Evolutionary conservation across 2,329 filamentous ascomycete species (phyloP), one percentile per base, ranked within the genome.

Genomic region (Shiraia bambusicola): DNA sequence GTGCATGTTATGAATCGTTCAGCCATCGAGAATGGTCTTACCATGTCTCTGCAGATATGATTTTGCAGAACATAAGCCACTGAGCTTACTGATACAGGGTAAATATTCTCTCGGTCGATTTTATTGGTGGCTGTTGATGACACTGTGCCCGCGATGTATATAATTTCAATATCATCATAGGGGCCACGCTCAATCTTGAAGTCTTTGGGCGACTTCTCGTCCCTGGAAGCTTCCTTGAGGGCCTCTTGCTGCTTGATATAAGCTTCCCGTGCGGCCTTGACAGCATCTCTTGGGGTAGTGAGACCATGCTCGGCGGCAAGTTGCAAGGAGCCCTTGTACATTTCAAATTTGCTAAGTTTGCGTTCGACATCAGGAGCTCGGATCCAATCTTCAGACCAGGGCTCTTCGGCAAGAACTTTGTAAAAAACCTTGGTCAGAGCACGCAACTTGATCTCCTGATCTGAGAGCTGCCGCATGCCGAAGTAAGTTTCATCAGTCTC

Each of bases 341-440:
- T 63, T 34, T 69, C 65, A 29, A 65, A 69, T 24, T 63, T 58
- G n/a, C 60, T 65, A 8, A 69, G 56, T 40, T 69, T 69, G 13
- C 65, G 58, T 42, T 69, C 65, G 10, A 67, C 65, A 42, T 69
- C 65, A 11, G 57, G 61, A 9, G 64, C 57, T 17, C 64, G 62
- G 15, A 69, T 69, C 62, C 62, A 69, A 14, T 66, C 62, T 30
- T 67, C 63, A 6, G 59, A 59, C 65, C 65, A 69, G 1, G 65
- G 64, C 30, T 69, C 63, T 26, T 69, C 65, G 9, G 64, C 63
- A n/a, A 69, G 53, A 8, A 67, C 58, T 37, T 63, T 65, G 51
- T 61, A 66, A 34, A 69, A 65, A 35, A 69, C 62, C 33, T 65
- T 66, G 42, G 64, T 67, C 6, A 69, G 57, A 28, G 65, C 64